These are phyloP conservation scores for Acer yangbiense DNA, from an alignment of 345 rosid species.

Conservation along the genomic window DNA sequence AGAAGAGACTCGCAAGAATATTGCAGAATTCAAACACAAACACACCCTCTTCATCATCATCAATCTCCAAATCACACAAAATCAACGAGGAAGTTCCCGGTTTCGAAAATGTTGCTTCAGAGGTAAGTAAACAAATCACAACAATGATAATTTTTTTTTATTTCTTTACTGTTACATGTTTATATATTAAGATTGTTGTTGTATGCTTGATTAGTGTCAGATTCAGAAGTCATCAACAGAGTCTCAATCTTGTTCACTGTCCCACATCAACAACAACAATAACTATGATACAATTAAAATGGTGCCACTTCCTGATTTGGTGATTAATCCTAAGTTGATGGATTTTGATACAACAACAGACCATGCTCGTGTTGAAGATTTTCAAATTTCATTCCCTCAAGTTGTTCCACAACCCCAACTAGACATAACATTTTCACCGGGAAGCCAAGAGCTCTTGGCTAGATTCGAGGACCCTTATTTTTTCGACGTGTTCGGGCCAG, in stretches of 20 bases:
- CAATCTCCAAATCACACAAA: slow-evolving; percentile 40
- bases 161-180: neutral
- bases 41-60: slow-evolving; percentile 19
- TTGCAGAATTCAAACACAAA: slow-evolving; percentile 38
- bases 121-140: slow-evolving; percentile 26
- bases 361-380: slow-evolving; percentile 5
- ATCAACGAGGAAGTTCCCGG: slow-evolving; percentile 18
- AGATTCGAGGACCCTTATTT: slow-evolving; percentile 61
- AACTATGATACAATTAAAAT: slow-evolving; percentile 18
- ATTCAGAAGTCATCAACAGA: slow-evolving; percentile 31
- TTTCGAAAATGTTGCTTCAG: slow-evolving; percentile 22
- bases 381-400: slow-evolving; percentile 29
- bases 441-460: slow-evolving; percentile 57
- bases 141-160: neutral
- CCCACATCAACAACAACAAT: slow-evolving; percentile 24
- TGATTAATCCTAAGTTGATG: slow-evolving; percentile 37
- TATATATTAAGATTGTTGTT: neutral
- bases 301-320: slow-evolving; percentile 36
- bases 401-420: slow-evolving; percentile 38
- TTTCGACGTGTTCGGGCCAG: slow-evolving; percentile 49
- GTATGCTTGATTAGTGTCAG: slow-evolving; percentile 26
- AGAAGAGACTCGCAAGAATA: slow-evolving; percentile 78
- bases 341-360: slow-evolving; percentile 33
- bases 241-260: slow-evolving; percentile 33
- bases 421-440: slow-evolving; percentile 46